Conservation (phyloP, 768 basidiomycete genomes). For the Dioszegia aurantiaca region DNA sequence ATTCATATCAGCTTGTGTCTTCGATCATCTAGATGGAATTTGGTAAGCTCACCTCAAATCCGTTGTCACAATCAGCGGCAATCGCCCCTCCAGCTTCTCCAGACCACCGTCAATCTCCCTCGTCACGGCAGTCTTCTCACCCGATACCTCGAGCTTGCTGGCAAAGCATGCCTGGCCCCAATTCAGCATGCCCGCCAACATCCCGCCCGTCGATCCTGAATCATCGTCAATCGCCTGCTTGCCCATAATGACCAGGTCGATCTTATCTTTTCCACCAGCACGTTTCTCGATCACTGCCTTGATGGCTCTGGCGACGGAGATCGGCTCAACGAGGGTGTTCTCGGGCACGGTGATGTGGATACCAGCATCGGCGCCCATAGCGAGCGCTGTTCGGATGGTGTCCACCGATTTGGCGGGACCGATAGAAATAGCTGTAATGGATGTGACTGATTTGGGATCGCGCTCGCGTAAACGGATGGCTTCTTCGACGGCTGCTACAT, state of each 20-base stretch:
- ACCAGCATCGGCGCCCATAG: constrained; percentile 93
- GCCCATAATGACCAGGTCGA: constrained; percentile 89
- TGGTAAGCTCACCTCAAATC: constrained; percentile 73
- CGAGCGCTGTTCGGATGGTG: constrained; percentile 89
- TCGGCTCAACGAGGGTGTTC: constrained; percentile 71
- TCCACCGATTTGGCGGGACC: constrained; percentile 86
- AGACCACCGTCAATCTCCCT: constrained; percentile 93
- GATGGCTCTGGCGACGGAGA: constrained; percentile 83
- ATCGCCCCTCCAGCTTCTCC: constrained; percentile 71
- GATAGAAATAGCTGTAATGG: constrained; percentile 89
- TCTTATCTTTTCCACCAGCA: constrained; percentile 56
- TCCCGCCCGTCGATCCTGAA: constrained; percentile 90
- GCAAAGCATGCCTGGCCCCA: constrained; percentile 97
- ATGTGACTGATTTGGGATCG: constrained; percentile 59
- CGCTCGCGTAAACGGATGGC: constrained; percentile 89
- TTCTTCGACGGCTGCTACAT: constrained; percentile 79
- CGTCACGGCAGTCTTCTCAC: constrained; percentile 66
- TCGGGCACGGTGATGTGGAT: constrained; percentile 87
- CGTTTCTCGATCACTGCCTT: constrained; percentile 65
- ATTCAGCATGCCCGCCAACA: constrained; percentile 86
- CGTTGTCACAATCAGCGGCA: constrained; percentile 86
- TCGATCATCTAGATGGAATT: neutral
- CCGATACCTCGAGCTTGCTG: constrained; percentile 72
- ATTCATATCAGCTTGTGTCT: constrained; percentile 5
- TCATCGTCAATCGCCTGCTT: constrained; percentile 99